Base-by-base conservation (phyloP, 2,329 filamentous ascomycete species). In the Neonectria neomacrospora region DNA sequence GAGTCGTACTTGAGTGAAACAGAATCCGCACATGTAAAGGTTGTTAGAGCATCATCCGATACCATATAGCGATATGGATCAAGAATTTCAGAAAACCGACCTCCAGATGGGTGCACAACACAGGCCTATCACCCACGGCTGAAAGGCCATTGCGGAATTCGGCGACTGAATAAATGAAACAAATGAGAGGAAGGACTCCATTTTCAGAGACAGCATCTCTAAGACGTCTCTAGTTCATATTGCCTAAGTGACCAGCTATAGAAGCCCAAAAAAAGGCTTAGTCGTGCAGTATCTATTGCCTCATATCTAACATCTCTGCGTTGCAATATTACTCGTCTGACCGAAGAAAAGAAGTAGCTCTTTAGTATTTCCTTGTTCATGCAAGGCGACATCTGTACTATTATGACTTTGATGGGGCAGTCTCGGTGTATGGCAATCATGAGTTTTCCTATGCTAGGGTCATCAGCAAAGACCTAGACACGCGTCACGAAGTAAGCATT, bases 21-120 rank as follows among this genome's bases (percentile, higher is more conserved):
- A 0, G 71, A 50, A 41, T 70, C 68, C 2, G 53, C 61, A 16
- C 70, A 67, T 0, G 65, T 67, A 18, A 67, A 70, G 4, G 54
- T 41, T 5, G 64, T 41, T 2, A 8, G 9, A n/a, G 45, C 34
- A 23, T 59, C 47, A 22, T 63, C 58, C 3, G 41, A 41, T 3
- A 58, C 1, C 18, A 56, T 42, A 20, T 52, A 5, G 30, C 61
- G 51, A 14, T 48, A 61, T 20, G 56, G 56, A 5, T 69, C 58
- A 10, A 42, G 56, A 12, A 67, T 52, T 3, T 51, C 16, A 2
- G 47, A 16, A 30, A 32, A 39, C 8, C 26, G 30, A 37, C 50
- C 22, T 11, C 39, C 52, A 6, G 59, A 62, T 8, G 26, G 22
- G 18, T 58, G 37, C 5, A 28, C 16, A 11, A 47, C 3, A 34